Evolutionary conservation across 75 land plant genomes (phyloP).

Genomic region (Sequoia sempervirens): DNA sequence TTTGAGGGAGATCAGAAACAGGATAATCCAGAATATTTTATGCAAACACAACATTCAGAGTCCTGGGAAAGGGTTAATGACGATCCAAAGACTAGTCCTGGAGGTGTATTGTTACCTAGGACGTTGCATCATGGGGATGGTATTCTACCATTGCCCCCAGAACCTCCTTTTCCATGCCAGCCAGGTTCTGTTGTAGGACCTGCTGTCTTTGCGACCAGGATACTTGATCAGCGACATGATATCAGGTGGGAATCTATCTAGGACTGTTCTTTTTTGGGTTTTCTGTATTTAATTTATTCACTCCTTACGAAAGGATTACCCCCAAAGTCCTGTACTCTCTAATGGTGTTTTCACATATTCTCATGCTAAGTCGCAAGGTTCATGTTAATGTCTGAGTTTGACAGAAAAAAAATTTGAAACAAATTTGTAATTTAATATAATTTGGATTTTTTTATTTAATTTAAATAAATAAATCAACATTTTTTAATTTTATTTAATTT

Average conservation of each 20-base stretch:
- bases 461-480: too few relatives aligned
- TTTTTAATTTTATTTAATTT: too few relatives aligned
- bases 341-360: background rate
- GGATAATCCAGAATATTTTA: constrained; percentile 16
- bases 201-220: constrained; percentile 2
- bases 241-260: constrained; percentile 21
- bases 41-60: constrained; percentile 11
- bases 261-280: background rate
- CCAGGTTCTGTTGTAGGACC: constrained; percentile 15
- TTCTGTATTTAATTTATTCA: background rate
- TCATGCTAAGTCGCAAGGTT: too few relatives aligned
- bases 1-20: constrained; percentile 18
- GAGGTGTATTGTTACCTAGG: background rate
- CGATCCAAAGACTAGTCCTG: background rate
- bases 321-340: background rate
- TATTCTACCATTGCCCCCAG: constrained; percentile 18
- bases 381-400: too few relatives aligned
- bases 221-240: constrained; percentile 9
- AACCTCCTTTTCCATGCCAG: constrained; percentile 10
- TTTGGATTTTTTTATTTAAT: too few relatives aligned
- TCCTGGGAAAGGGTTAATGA: constrained; percentile 11
- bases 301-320: background rate
- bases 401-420: too few relatives aligned
- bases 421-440: too few relatives aligned
- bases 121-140: constrained; percentile 20